Percentiles rank a stretch among this genome's conserved stretches.
These are phyloP conservation scores for Colletotrichum destructivum DNA, from an alignment of 2,329 filamentous ascomycete species.

Conservation along the genomic window DNA sequence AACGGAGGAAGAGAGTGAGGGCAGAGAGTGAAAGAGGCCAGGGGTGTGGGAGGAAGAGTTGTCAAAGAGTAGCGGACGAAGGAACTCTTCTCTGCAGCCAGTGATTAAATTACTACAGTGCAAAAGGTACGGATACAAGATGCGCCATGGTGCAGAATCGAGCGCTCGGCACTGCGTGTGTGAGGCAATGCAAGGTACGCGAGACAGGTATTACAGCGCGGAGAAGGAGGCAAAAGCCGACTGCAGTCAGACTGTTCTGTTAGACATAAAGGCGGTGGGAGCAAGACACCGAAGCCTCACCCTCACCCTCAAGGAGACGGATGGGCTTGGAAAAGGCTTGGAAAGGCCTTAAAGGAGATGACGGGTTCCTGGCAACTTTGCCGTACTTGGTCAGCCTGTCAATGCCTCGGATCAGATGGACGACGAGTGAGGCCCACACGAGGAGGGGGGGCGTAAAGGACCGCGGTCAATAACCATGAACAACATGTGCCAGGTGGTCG, in stretches of 20 bases:
- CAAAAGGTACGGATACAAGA: not conserved
- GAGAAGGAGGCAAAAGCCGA: conserved; percentile 1
- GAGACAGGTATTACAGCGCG: conserved; percentile 6
- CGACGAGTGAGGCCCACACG: conserved; percentile 20
- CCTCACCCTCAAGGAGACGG: not conserved
- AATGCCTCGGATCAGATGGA: conserved; percentile 34
- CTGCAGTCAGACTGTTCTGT: too few species aligned
- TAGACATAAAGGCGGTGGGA: conserved; percentile 8
- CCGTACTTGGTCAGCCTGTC: conserved; percentile 13
- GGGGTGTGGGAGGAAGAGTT: too few species aligned
- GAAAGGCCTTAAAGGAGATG: conserved; percentile 22
- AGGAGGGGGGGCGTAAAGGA: not conserved
- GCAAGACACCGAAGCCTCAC: conserved; percentile 2
- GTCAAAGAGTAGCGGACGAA: not conserved
- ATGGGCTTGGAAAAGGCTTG: conserved; percentile 8
- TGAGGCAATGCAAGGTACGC: conserved; percentile 10
- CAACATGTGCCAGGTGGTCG: conserved; percentile 17
- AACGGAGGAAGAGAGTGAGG: not conserved
- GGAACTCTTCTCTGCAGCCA: not conserved
- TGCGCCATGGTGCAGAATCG: not conserved
- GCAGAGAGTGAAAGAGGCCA: not conserved
- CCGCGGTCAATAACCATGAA: conserved; percentile 21
- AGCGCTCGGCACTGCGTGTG: not conserved
- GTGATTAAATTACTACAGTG: not conserved
- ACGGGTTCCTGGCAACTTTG: conserved; percentile 33